Evolutionary conservation across 805 yeast genomes (phyloP), one percentile per base, ranked within the genome.

Genomic region (Lipomyces yamadae): DNA sequence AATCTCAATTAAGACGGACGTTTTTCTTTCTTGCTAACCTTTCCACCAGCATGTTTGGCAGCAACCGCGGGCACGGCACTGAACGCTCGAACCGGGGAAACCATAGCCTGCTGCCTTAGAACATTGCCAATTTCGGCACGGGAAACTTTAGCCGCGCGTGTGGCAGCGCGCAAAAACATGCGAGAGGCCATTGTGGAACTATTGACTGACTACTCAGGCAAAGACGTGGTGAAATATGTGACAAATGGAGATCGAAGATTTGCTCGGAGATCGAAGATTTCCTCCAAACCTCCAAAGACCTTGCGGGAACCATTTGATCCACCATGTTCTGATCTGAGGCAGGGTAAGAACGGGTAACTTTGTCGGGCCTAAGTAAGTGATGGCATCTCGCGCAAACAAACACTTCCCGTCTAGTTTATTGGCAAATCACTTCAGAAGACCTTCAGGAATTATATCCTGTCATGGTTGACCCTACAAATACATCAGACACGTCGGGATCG

Each of bases 101-200:
- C 24, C 33, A 33, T 45, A 37, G 52, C n/a, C 15, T 45, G 55
- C n/a, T 39, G 24, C 34, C 66, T 50, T 35, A 60, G 45, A 50
- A 37, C 15, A 15, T 39, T 35, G 50, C 37, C 58, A 33, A 50
- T 18, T 11, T 60, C 37, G 8, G 52, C 56, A 13, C 52, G 24
- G 8, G 58, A 10, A 13, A 55, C 50, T 35, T 34, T 52, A 24
- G 53, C 45, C 11, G 58, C 55, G 53, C 62, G 59, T 45, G 56
- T 24, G 35, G 55, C 29, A 54, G 62, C 35, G 30, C 66, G 62
- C 34, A 33, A 7, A 24, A 63, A 34, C 39, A 63, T 39, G 15
- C 66, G 66, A 53, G 66, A 52, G 32, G 66, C 33, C 66, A 63
- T 63, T n/a, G 48, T 42, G 18, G 24, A 42, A n/a, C 18, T 42